Evolutionary conservation across 2,329 filamentous ascomycete species (phyloP).

Genomic region (Aspergillus felis): DNA sequence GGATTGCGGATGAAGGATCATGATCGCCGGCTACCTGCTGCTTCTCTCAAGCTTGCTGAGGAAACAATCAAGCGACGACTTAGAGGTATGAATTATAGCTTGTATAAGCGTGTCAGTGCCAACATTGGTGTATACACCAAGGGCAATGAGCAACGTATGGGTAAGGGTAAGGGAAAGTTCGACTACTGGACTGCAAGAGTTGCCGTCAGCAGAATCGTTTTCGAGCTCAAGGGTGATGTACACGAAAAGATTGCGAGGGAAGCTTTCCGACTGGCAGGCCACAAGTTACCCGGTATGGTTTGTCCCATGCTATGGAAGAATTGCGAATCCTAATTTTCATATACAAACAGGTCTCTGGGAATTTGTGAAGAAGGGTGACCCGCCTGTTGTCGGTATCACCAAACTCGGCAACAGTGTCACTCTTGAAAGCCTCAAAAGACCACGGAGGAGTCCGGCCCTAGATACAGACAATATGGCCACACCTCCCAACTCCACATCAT

Average conservation of each 20-base stretch:
- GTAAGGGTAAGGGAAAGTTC: conserved; percentile 96
- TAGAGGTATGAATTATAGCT: conserved; percentile 82
- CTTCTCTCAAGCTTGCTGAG: conserved; percentile 83
- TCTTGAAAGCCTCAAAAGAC: conserved; percentile 75
- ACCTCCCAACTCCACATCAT: conserved; percentile 31
- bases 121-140: conserved; percentile 94
- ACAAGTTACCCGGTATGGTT: conserved; percentile 82
- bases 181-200: conserved; percentile 94
- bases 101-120: conserved; percentile 87
- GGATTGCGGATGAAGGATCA: conserved; percentile 91
- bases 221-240: conserved; percentile 85
- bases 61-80: conserved; percentile 88
- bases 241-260: conserved; percentile 94
- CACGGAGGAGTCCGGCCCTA: conserved; percentile 62
- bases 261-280: conserved; percentile 87
- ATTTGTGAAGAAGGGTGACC: conserved; percentile 88
- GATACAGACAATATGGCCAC: conserved; percentile 26
- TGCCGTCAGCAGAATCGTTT: conserved; percentile 83
- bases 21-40: conserved; percentile 82
- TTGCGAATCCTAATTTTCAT: conserved; percentile 18
- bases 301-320: conserved; percentile 2
- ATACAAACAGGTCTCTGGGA: conserved; percentile 59
- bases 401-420: conserved; percentile 80
- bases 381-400: conserved; percentile 85
- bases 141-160: conserved; percentile 98